These are phyloP conservation scores for Fusarium buharicum DNA, from an alignment of 2,329 filamentous ascomycete genomes.

Conservation along the genomic window DNA sequence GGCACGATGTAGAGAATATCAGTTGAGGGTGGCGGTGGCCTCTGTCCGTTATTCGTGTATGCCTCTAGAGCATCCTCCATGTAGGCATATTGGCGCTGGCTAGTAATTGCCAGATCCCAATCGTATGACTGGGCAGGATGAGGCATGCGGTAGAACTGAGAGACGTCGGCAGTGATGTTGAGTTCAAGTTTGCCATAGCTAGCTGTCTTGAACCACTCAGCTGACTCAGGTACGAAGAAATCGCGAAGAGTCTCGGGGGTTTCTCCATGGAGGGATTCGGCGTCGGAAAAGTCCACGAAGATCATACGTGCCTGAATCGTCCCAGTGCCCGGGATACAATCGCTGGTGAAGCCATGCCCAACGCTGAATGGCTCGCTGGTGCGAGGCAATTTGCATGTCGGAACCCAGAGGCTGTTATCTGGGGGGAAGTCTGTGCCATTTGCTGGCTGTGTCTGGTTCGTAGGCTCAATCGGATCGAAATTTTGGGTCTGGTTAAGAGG, in stretches of 20 bases:
- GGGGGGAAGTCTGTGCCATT: too few relatives aligned
- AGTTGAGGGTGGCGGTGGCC: slow-evolving; percentile 3
- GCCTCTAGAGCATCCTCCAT: slow-evolving; percentile 31
- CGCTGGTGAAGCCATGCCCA: not conserved
- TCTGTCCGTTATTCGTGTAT: slow-evolving; percentile 12
- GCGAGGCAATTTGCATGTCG: too few relatives aligned
- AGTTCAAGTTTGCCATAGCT: slow-evolving; percentile 41
- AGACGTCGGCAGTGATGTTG: slow-evolving; percentile 38
- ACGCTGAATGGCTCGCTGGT: too few relatives aligned
- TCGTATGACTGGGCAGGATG: slow-evolving; percentile 40
- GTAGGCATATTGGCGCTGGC: slow-evolving; percentile 10
- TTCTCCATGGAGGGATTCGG: slow-evolving; percentile 32
- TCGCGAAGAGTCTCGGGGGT: slow-evolving; percentile 39
- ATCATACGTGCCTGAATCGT: slow-evolving; percentile 49
- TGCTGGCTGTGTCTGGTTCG: too few relatives aligned
- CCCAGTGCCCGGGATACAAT: slow-evolving; percentile 49
- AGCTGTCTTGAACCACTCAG: slow-evolving; percentile 40
- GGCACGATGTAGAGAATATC: slow-evolving; percentile 35
- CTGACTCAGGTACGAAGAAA: slow-evolving; percentile 20
- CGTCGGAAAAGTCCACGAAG: slow-evolving; percentile 52
- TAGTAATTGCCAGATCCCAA: slow-evolving; percentile 18
- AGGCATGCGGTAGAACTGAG: slow-evolving; percentile 46
- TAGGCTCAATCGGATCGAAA: too few relatives aligned
- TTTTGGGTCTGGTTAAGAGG: too few relatives aligned
- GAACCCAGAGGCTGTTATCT: too few relatives aligned